These are phyloP conservation scores for Pueraria montana DNA, from an alignment of 306 rosid species.

Conservation along the genomic window DNA sequence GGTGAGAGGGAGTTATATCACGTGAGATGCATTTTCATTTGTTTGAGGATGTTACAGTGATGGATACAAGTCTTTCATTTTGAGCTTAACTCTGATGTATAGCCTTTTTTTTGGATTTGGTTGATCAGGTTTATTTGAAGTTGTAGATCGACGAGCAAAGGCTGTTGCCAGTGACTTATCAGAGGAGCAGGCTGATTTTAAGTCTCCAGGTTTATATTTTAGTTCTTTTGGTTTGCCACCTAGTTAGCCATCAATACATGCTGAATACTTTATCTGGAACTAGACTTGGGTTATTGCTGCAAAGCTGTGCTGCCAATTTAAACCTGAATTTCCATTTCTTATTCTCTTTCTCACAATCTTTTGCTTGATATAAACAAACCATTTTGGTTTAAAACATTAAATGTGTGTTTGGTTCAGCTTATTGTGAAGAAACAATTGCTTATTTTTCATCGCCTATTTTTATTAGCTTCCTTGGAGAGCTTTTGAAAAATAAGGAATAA, in stretches of 20 bases:
- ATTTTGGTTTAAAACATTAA: not conserved
- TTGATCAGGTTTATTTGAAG: slow-evolving; percentile 82
- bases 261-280: not conserved
- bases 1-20: slow-evolving; percentile 22
- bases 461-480: not conserved
- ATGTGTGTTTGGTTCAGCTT: not conserved
- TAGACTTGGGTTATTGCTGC: slow-evolving; percentile 21
- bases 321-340: not conserved
- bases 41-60: no score
- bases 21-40: slow-evolving; percentile 11
- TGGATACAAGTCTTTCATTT: not conserved
- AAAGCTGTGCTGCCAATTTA: slow-evolving; percentile 30
- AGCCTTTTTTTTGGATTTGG: slow-evolving; percentile 20
- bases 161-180: slow-evolving; percentile 76
- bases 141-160: slow-evolving; percentile 96
- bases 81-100: slow-evolving; percentile 15
- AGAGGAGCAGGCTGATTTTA: slow-evolving; percentile 78
- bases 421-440: not conserved
- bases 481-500: not conserved
- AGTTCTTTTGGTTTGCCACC: slow-evolving; percentile 7
- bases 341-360: not conserved
- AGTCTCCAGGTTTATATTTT: slow-evolving; percentile 72
- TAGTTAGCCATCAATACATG: not conserved
- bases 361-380: not conserved
- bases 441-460: not conserved